Percentiles rank a stretch among this genome's conserved stretches.
Conservation (phyloP, 345 rosid species). For the Ailanthus altissimus region DNA sequence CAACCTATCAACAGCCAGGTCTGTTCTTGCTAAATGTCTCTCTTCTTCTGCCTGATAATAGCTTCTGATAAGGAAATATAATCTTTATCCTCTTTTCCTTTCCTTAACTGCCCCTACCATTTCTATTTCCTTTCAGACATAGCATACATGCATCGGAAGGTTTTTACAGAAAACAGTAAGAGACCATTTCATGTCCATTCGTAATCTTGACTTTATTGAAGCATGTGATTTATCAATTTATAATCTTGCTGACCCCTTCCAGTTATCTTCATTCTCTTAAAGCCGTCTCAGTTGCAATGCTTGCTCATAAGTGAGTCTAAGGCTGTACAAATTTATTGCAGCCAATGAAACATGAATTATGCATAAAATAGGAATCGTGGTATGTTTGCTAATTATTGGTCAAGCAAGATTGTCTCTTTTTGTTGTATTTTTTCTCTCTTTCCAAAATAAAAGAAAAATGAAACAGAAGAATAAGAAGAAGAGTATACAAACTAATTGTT, state of each 20-base stretch:
- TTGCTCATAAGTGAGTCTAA: neutral
- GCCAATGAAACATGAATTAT: neutral
- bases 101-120: neutral
- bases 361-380: neutral
- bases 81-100: neutral
- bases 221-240: neutral
- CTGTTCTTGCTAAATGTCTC: neutral
- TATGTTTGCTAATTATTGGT: neutral
- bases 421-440: neutral
- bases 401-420: neutral
- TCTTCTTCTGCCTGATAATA: neutral
- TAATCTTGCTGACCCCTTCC: neutral
- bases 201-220: neutral
- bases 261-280: neutral
- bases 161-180: neutral
- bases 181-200: neutral
- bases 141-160: neutral
- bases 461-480: no score
- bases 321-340: neutral
- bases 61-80: neutral
- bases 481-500: neutral
- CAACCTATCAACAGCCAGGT: slow-evolving; percentile 9
- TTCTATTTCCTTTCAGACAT: neutral
- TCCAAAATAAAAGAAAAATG: neutral
- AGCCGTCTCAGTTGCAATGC: neutral